Base-by-base conservation (phyloP, 352 stramenopile genomes). In the Globisporangium barbulae region DNA sequence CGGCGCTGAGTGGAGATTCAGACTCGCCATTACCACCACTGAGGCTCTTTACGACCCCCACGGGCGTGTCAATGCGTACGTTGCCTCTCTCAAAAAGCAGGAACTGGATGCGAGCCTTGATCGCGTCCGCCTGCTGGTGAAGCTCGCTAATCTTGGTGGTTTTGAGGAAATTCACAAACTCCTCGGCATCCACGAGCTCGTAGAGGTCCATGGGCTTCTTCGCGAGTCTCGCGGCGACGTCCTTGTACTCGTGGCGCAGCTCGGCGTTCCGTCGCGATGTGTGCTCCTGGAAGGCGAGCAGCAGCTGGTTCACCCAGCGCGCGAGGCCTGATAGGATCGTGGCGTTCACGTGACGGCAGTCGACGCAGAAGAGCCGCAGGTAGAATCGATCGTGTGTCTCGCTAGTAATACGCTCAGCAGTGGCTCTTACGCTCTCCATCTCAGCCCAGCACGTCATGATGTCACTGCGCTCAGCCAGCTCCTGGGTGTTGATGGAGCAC, bases 211-310 rank as follows among this genome's bases (percentile, higher is more conserved):
- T 63, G 0, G 85, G 83, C 22, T 83, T 85, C 59, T 85, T 90
- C 0, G 76, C 71, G 0, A 94, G 62, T 37, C 70, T 66, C 33
- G 71, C 77, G 7, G 81, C 83, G 12, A 91, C 80, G 22, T 93
- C 81, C 45, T 94, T 92, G 64, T 91, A 94, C 37, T 87, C 70
- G 8, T 89, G 75, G 0, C 81, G 72, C 33, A 91, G 65, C n/a
- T 85, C 76, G 0, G 69, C 55, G 35, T 89, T 91, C 50, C 81
- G 71, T 0, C 62, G 66, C 1, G 75, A 56, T 1, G 81, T 91
- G 37, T 70, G 44, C 9, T 86, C 71, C 19, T 86, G 71, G 70
- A 91, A 94, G 0, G 65, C 69, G 31, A 64, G 45, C 0, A 91
- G 65, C 3, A 91, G 64, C 5, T 48, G 54, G 10, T 75, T 67